These are phyloP conservation scores for Persicaria maculosa DNA, from an alignment of 148 eudicot genomes.

Conservation along the genomic window DNA sequence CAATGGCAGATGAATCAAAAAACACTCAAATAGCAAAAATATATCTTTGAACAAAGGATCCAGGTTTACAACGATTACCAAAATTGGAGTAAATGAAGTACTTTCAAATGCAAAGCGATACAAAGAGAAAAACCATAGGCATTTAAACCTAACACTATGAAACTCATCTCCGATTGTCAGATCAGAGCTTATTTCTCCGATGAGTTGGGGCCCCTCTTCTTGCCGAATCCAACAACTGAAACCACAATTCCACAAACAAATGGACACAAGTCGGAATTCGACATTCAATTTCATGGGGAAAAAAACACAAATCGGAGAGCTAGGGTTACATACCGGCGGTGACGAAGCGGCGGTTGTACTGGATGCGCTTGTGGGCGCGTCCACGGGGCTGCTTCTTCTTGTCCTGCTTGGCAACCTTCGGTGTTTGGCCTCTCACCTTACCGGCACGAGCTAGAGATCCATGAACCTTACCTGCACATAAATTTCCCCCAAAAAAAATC, in stretches of 20 bases:
- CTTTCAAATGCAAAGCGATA: not conserved
- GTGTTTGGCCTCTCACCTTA: conserved; percentile 91
- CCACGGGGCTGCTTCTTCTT: conserved; percentile 98
- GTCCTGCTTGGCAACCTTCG: conserved; percentile 83
- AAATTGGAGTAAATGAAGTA: not conserved
- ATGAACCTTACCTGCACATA: conserved; percentile 53
- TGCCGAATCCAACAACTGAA: conserved; percentile 66
- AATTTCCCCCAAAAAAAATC: not conserved
- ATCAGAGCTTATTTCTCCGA: conserved; percentile 41
- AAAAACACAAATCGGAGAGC: not conserved
- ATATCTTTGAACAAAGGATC: not conserved
- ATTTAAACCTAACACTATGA: not conserved
- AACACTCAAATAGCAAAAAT: not conserved
- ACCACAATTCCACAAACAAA: not conserved
- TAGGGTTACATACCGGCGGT: conserved; percentile 54
- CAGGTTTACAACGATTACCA: not conserved
- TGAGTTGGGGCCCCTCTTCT: conserved; percentile 76
- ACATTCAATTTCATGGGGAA: not conserved
- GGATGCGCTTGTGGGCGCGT: conserved; percentile 87
- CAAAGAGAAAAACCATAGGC: not conserved
- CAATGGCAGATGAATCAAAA: not conserved
- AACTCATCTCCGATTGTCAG: conserved; percentile 1
- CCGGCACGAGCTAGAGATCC: conserved; percentile 98
- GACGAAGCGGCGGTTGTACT: conserved; percentile 87
- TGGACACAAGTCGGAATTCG: not conserved